Conservation (phyloP, 352 stramenopile species). For the Peronospora farinosa region DNA sequence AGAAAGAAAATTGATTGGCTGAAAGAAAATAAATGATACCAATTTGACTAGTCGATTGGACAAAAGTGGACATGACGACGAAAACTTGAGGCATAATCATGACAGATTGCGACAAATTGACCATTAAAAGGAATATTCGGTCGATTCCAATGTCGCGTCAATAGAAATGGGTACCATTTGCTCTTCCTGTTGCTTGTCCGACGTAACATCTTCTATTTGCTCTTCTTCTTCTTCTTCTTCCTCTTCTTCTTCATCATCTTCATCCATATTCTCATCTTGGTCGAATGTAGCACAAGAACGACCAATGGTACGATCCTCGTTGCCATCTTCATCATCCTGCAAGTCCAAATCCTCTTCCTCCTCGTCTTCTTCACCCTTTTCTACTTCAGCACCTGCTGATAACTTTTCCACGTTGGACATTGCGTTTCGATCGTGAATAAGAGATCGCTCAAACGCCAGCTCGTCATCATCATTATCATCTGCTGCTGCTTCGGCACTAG, state of each 20-base stretch:
- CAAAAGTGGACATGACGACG: not conserved
- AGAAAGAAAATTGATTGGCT: constrained; percentile 11
- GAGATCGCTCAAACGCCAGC: constrained; percentile 35
- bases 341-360: constrained; percentile 34
- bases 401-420: constrained; percentile 14
- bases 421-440: constrained; percentile 24
- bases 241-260: constrained; percentile 19
- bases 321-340: constrained; percentile 29
- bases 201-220: constrained; percentile 1
- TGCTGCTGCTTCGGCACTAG: constrained; percentile 14
- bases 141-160: not conserved
- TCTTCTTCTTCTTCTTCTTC: constrained; percentile 14
- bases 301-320: constrained; percentile 17
- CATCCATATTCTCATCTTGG: constrained; percentile 24
- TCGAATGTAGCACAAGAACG: constrained; percentile 17
- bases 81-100: not conserved
- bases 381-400: constrained; percentile 6
- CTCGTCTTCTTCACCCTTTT: constrained; percentile 32
- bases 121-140: constrained; percentile 6
- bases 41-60: constrained; percentile 20
- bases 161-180: not conserved
- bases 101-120: not conserved
- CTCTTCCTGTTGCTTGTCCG: constrained; percentile 5
- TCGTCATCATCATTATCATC: constrained; percentile 30
- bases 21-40: constrained; percentile 1